A percentile compares a stretch with the other conserved stretches of the same genome.
Conservation (phyloP, 2,329 filamentous ascomycete species). For the Atkinsonella texensis region DNA sequence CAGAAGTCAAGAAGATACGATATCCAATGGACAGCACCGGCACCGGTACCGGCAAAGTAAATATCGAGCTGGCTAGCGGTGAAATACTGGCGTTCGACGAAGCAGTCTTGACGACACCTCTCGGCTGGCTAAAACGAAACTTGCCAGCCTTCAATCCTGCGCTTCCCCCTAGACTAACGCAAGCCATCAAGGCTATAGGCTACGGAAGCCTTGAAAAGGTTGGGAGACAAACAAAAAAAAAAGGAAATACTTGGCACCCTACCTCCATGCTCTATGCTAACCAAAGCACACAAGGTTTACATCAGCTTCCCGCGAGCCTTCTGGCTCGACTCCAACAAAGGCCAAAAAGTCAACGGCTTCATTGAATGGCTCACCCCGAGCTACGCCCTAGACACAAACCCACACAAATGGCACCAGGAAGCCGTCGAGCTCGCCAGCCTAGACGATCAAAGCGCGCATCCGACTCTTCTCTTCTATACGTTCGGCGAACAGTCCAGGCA, state of each 20-base stretch:
- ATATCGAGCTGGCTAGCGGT: slow-evolving; percentile 31
- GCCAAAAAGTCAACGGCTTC: slow-evolving; percentile 48
- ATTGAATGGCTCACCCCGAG: slow-evolving; percentile 62
- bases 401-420: slow-evolving; percentile 60
- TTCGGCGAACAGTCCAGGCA: slow-evolving; percentile 50
- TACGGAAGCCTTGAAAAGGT: slow-evolving; percentile 65
- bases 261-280: not conserved
- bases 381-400: slow-evolving; percentile 52
- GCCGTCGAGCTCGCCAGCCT: slow-evolving; percentile 65
- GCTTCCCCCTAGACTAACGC: slow-evolving; percentile 42
- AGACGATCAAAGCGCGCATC: slow-evolving; percentile 46
- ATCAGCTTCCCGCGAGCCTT: slow-evolving; percentile 65
- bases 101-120: slow-evolving; percentile 53
- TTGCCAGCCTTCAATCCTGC: slow-evolving; percentile 46
- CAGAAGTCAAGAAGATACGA: slow-evolving; percentile 33
- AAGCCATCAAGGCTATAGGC: slow-evolving; percentile 51
- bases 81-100: slow-evolving; percentile 47
- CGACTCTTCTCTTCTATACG: slow-evolving; percentile 77
- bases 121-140: slow-evolving; percentile 57
- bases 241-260: not conserved
- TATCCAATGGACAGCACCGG: slow-evolving; percentile 12
- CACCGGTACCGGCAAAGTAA: slow-evolving; percentile 21
- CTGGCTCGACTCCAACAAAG: slow-evolving; percentile 38
- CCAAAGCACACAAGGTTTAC: slow-evolving; percentile 29
- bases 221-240: slow-evolving; percentile 1